Base-by-base conservation (phyloP, 2,329 filamentous ascomycete genomes). In the Lecanosticta acicola region DNA sequence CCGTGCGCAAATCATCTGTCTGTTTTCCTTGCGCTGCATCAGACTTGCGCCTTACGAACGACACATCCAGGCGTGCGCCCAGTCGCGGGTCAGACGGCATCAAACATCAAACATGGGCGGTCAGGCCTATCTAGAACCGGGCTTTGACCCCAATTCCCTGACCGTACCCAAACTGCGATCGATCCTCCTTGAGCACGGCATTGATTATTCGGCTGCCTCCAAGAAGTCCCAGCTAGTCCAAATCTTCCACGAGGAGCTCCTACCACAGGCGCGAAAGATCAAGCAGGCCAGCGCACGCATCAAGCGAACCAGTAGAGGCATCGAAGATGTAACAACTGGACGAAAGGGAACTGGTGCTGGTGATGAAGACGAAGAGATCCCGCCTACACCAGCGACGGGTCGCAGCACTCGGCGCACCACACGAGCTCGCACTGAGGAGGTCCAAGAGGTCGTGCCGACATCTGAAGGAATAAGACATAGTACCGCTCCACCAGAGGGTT, bases 211-310 rank as follows among this genome's bases (percentile, higher is more conserved):
- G 3, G 83, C 87, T 0, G 90, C 83, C 3, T 89, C 93, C 10
- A 98, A 97, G 72, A 98, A 98, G 72, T 73, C 81, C 0, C 84
- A 94, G 62, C 80, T 98, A 17, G 76, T 98, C 49, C 81, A 85
- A 5, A 80, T 97, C 38, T 89, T 98, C 68, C 82, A 84, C 62
- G 75, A 85, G 24, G 74, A 93, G 53, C 78, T 98, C 20, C 70
- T 87, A 3, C 85, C 91, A 0, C 84, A 91, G 59, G 84, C 87
- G 1, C 79, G 79, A 55, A 86, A 84, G 67, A 78, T 97, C 18
- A 75, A 94, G 24, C 78, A 79, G 10, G 81, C 84, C 42, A 81
- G 85, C 58, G 83, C 85, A 34, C 79, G 82, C 47, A 90, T 89
- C 11, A 89, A 89, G 71, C 82, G 91, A 50, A 90, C 88, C 2